Evolutionary conservation across 495 filamentous ascomycete species (phyloP).

Genomic region (Cercophora samala): DNA sequence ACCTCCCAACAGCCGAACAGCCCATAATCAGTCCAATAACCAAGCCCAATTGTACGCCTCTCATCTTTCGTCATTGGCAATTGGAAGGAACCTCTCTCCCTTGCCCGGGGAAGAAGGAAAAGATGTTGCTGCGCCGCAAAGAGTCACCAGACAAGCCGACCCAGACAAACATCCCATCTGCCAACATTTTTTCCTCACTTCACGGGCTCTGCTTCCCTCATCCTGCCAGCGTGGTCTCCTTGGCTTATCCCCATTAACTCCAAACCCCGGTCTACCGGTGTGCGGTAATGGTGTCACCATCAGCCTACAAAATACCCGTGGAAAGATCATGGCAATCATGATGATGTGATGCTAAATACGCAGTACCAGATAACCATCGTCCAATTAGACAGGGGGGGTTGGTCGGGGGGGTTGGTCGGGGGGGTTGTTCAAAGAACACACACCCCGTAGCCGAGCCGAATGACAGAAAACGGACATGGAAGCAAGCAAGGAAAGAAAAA

Average conservation of each 20-base stretch:
- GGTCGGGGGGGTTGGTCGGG: too few relatives aligned
- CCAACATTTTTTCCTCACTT: too few relatives aligned
- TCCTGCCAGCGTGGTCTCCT: background rate
- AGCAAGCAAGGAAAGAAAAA: background rate
- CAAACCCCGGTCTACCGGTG: background rate
- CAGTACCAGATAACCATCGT: too few relatives aligned
- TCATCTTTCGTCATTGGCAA: background rate
- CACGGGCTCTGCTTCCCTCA: background rate
- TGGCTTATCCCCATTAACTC: slow-evolving; percentile 1
- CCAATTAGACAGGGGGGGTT: background rate
- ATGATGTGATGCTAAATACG: background rate
- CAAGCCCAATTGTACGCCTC: background rate
- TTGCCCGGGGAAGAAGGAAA: background rate
- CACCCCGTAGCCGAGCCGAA: background rate
- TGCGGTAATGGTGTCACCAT: slow-evolving; percentile 3
- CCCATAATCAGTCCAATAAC: background rate
- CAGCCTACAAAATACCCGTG: background rate
- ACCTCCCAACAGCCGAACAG: background rate
- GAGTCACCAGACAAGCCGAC: background rate
- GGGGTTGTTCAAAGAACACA: too few relatives aligned
- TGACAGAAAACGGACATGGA: background rate
- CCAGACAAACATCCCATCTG: too few relatives aligned
- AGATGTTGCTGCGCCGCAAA: background rate
- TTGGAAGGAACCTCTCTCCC: too few relatives aligned
- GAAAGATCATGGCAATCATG: background rate